Percentiles rank a stretch among this genome's conserved stretches.
Evolutionary conservation across 2,329 filamentous ascomycete species (phyloP).

Genomic region (Aureobasidium sp.): DNA sequence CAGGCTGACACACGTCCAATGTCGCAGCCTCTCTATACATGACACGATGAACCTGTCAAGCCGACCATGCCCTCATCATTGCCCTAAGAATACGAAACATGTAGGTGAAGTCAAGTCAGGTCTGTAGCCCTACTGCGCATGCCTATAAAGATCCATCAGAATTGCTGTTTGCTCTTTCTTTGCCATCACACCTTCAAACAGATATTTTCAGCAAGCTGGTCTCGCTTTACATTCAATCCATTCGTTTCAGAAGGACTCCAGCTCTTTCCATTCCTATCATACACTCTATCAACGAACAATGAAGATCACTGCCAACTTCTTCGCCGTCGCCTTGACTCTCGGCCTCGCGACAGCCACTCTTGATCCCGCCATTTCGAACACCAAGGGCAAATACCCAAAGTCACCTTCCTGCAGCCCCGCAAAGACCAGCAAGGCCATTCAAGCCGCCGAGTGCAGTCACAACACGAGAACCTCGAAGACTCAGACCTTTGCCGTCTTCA

Average conservation of each 20-base stretch:
- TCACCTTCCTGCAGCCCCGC: conserved; percentile 25
- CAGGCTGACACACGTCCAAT: conserved; percentile 4
- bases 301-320: conserved; percentile 6
- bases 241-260: neutral
- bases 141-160: neutral
- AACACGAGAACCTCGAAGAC: conserved; percentile 33
- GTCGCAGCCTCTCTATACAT: conserved; percentile 4
- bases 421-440: conserved; percentile 33
- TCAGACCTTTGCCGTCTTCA: conserved; percentile 37
- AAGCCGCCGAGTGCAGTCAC: conserved; percentile 38
- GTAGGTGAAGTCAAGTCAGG: neutral
- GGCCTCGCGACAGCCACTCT: conserved; percentile 29
- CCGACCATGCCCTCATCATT: neutral
- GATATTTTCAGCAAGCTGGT: neutral
- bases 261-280: neutral
- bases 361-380: conserved; percentile 32
- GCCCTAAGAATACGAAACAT: neutral
- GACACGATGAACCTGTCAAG: neutral
- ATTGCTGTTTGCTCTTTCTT: neutral
- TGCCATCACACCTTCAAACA: neutral
- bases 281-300: neutral
- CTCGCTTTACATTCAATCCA: neutral
- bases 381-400: conserved; percentile 29
- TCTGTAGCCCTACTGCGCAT: neutral
- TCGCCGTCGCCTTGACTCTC: conserved; percentile 13